A percentile compares a stretch with the other conserved stretches of the same genome.
phyloP scores from a whole-genome alignment of 352 stramenopile genomes.

The Pilasporangium apinafurcum region DNA sequence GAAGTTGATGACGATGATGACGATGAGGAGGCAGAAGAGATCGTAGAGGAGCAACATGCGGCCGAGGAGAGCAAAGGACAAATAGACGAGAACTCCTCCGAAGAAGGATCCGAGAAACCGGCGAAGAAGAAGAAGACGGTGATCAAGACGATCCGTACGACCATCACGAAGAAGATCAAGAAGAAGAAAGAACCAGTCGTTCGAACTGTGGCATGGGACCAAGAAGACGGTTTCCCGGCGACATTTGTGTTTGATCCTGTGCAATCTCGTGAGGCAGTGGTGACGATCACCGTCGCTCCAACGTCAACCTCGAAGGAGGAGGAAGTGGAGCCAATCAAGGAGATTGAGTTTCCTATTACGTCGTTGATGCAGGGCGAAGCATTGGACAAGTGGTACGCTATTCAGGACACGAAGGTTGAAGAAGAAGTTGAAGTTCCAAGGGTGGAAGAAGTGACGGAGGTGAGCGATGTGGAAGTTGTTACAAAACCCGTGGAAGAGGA shows the following conservation, averaged over 20 bases:
- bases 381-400: slow-evolving; percentile 70
- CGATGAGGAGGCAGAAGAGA: slow-evolving; percentile 12
- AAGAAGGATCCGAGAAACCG: too few relatives aligned
- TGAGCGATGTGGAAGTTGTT: slow-evolving; percentile 7
- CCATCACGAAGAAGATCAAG: slow-evolving; percentile 54
- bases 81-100: slow-evolving; percentile 1
- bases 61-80: too few relatives aligned
- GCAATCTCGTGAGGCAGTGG: slow-evolving; percentile 73
- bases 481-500: slow-evolving; percentile 7
- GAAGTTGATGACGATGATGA: slow-evolving; percentile 23
- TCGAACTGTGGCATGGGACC: slow-evolving; percentile 21
- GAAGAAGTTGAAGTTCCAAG: slow-evolving; percentile 11
- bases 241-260: slow-evolving; percentile 80
- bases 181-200: slow-evolving; percentile 39
- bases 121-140: slow-evolving; percentile 58
- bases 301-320: slow-evolving; percentile 29
- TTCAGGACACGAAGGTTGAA: slow-evolving; percentile 29
- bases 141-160: slow-evolving; percentile 49
- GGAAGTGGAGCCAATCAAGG: slow-evolving; percentile 55
- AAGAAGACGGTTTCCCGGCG: slow-evolving; percentile 35
- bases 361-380: slow-evolving; percentile 56
- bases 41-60: background rate
- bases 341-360: slow-evolving; percentile 72
- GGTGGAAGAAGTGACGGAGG: slow-evolving; percentile 11
- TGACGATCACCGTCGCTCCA: slow-evolving; percentile 54